Evolutionary conservation across 2,329 filamentous ascomycete genomes (phyloP), one percentile per base, ranked within the genome.

Genomic region (Phyllosticta citrichinensis): DNA sequence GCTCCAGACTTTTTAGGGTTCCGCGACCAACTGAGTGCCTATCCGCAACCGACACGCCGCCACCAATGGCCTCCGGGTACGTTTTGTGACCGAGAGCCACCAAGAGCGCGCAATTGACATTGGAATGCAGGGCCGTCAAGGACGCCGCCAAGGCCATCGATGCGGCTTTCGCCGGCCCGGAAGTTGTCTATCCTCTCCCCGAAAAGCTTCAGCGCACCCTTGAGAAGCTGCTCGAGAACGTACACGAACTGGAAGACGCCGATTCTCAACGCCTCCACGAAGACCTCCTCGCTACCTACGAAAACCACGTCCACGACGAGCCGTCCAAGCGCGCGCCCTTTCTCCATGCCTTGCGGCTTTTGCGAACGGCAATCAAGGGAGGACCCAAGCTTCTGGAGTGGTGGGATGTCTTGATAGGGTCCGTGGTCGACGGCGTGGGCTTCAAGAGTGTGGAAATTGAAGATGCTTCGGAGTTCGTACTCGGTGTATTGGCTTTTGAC

Each of bases 221-320:
- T 64, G 80, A 85, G 60, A 77, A 77, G 62, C 93, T 90, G 73
- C 78, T 90, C 56, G 81, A 85, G 54, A 86, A 84, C 67, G 84
- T 89, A 70, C 77, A 82, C 61, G 81, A 82, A 66, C 81, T 83
- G 64, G 88, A 92, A 67, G 87, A 90, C 57, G 75, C 80, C 61
- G 80, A 84, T 51, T 81, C 84, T n/a, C 87, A 89, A 65, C 84
- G 86, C 62, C 79, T 91, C 57, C 85, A 91, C 64, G 87, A 91
- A 51, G 88, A 91, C 66, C 79, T 94, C 8, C 76, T 87, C 51
- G 74, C 79, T 24, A 80, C 89, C 59, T 91, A 87, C 75, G 79
- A 86, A 62, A 85, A 82, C 68, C 78, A 83, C 65, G 82, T 92
- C 62, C 78, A 79, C 24, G 80, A 80, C 35, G 77, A 79, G 24